A percentile compares a stretch with the other conserved stretches of the same genome.
phyloP scores from a whole-genome alignment of 2,329 filamentous ascomycete genomes.

The Phialocephala sp. region DNA sequence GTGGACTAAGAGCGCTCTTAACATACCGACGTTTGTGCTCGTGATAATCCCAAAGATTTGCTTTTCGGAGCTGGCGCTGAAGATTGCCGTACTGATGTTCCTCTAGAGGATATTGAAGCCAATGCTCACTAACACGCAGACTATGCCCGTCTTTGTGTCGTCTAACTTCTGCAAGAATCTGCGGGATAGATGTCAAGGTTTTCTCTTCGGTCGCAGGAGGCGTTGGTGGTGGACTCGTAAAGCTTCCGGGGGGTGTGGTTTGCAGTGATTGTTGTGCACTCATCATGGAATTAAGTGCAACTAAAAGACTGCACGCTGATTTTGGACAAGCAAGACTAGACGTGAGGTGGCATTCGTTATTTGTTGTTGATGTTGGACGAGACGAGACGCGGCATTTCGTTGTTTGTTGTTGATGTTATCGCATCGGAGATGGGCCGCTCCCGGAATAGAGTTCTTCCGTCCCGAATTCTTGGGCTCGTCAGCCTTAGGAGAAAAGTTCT shows the following conservation, averaged over 20 bases:
- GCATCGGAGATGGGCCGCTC: conserved; percentile 1
- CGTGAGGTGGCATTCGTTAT: conserved; percentile 10
- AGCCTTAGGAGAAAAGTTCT: too few relatives aligned
- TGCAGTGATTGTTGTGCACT: conserved; percentile 27
- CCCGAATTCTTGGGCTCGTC: neutral
- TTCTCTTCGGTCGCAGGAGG: conserved; percentile 28
- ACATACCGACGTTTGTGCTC: conserved; percentile 30
- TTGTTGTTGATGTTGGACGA: conserved; percentile 14
- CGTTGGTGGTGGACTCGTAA: conserved; percentile 26
- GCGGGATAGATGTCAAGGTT: conserved; percentile 19
- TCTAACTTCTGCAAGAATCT: conserved; percentile 24
- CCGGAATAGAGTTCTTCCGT: conserved; percentile 14
- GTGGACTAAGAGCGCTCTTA: conserved; percentile 13
- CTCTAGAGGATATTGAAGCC: conserved; percentile 23
- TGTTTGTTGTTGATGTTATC: neutral
- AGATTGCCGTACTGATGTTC: conserved; percentile 23
- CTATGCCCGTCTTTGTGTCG: conserved; percentile 21
- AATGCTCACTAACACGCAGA: conserved; percentile 19
- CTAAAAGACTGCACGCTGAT: neutral
- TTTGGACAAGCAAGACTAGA: conserved; percentile 17
- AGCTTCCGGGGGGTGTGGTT: conserved; percentile 27
- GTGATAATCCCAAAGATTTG: conserved; percentile 23
- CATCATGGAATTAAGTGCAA: conserved; percentile 19
- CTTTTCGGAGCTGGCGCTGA: conserved; percentile 24
- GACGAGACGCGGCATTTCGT: neutral